A percentile compares a stretch with the other conserved stretches of the same genome.
phyloP scores from a whole-genome alignment of 2,329 filamentous ascomycete species.

The Parastagonospora nodorum region DNA sequence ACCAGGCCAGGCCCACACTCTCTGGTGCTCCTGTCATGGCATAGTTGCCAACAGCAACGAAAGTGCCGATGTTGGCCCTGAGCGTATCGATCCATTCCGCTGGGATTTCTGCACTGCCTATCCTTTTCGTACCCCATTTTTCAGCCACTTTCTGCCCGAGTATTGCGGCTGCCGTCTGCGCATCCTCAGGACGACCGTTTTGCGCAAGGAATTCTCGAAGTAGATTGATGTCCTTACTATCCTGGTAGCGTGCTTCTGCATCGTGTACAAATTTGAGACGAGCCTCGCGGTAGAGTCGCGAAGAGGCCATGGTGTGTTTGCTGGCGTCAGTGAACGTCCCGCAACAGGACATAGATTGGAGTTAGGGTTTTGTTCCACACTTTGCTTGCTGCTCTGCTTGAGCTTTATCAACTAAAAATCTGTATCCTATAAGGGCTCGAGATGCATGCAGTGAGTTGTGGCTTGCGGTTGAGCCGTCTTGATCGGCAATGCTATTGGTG shows the following conservation, averaged over 20 bases:
- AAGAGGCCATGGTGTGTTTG: neutral
- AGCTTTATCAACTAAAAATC: too few relatives aligned
- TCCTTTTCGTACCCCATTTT: neutral
- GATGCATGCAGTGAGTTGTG: too few relatives aligned
- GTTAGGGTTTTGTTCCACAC: too few relatives aligned
- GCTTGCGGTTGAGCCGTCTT: too few relatives aligned
- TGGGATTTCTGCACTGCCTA: neutral
- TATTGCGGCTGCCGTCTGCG: neutral
- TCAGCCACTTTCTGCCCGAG: neutral
- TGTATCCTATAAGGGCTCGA: too few relatives aligned
- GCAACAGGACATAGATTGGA: too few relatives aligned
- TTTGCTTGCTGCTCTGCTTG: too few relatives aligned
- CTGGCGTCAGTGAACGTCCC: too few relatives aligned
- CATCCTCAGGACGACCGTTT: neutral
- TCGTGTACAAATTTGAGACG: neutral
- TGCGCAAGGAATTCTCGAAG: neutral
- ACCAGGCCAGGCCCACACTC: constrained; percentile 1
- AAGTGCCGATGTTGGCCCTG: neutral
- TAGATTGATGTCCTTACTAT: neutral
- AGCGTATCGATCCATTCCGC: neutral
- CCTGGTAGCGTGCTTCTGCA: neutral
- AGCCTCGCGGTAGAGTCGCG: neutral
- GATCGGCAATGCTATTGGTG: too few relatives aligned
- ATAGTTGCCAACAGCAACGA: neutral
- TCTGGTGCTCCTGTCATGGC: neutral